These are phyloP conservation scores for Smallanthus sonchifolius DNA, from an alignment of 129 eudicot species.

Conservation along the genomic window DNA sequence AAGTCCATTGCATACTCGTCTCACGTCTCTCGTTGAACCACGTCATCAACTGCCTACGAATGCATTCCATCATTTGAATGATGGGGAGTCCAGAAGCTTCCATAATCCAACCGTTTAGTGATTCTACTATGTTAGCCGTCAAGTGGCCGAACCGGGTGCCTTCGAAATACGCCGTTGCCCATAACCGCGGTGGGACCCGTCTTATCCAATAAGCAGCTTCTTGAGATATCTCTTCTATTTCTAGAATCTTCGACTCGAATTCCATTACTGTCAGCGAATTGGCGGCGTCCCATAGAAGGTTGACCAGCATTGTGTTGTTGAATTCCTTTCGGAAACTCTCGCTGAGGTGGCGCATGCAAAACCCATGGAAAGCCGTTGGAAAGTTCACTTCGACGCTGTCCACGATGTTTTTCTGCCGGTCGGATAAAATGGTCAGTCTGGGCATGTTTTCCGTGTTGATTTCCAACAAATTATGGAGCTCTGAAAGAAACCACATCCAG, in stretches of 20 bases:
- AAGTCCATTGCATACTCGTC: conserved; percentile 82
- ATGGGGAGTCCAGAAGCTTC: conserved; percentile 93
- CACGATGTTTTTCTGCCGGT: conserved; percentile 66
- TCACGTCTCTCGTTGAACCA: conserved; percentile 92
- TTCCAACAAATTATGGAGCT: conserved; percentile 68
- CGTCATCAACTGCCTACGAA: conserved; percentile 74
- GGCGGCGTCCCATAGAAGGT: conserved; percentile 80
- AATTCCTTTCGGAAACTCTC: conserved; percentile 81
- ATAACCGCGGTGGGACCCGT: conserved; percentile 59
- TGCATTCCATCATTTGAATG: conserved; percentile 85
- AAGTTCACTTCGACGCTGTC: conserved; percentile 81
- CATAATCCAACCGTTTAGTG: conserved; percentile 58
- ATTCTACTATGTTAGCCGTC: conserved; percentile 75
- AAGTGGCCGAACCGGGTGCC: conserved; percentile 80
- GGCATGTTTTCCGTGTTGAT: conserved; percentile 87
- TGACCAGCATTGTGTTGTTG: conserved; percentile 61
- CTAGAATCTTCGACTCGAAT: conserved; percentile 56
- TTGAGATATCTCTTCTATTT: conserved; percentile 70
- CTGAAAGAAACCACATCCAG: conserved; percentile 94
- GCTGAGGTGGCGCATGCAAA: conserved; percentile 76
- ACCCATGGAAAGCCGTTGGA: conserved; percentile 87
- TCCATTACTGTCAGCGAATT: conserved; percentile 67
- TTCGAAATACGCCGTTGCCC: conserved; percentile 92
- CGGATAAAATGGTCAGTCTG: conserved; percentile 74
- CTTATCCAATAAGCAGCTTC: conserved; percentile 84